Percentiles rank a stretch among this genome's conserved stretches.
Conservation (phyloP, 805 yeast genomes). For the Wickerhamomyces sydowiorum region DNA sequence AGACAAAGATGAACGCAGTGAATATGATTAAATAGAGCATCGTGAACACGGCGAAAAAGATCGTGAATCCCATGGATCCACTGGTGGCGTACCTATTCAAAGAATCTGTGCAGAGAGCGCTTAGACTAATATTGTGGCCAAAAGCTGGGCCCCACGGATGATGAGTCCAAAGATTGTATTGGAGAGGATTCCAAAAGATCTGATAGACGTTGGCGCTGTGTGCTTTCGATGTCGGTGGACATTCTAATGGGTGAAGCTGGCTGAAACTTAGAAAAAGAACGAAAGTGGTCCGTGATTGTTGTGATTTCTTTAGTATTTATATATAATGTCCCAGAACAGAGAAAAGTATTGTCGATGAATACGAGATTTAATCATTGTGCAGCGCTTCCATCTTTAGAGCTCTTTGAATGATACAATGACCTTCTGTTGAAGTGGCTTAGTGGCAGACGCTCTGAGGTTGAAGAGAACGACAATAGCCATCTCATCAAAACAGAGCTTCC, state of each 20-base stretch:
- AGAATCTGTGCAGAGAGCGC: constrained; percentile 8
- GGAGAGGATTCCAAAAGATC: not conserved
- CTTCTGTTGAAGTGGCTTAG: too few relatives aligned
- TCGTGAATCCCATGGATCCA: constrained; percentile 9
- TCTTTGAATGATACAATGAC: too few relatives aligned
- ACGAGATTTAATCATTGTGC: too few relatives aligned
- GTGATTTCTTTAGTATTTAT: too few relatives aligned
- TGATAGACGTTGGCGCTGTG: not conserved
- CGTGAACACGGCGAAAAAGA: constrained; percentile 2
- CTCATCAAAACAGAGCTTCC: too few relatives aligned
- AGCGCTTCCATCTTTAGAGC: too few relatives aligned
- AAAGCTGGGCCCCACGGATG: constrained; percentile 9
- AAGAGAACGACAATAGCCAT: too few relatives aligned
- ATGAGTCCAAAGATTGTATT: constrained; percentile 3
- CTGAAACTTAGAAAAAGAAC: too few relatives aligned
- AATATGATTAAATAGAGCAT: constrained; percentile 1
- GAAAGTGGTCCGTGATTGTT: too few relatives aligned
- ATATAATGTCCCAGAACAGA: too few relatives aligned
- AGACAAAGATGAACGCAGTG: not conserved
- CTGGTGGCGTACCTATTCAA: constrained; percentile 3
- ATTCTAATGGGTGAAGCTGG: not conserved
- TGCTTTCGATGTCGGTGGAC: not conserved
- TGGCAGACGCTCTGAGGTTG: too few relatives aligned
- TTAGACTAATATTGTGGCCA: constrained; percentile 10
- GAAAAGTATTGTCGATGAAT: too few relatives aligned